Evolutionary conservation across 2,329 filamentous ascomycete species (phyloP).

Genomic region (Pseudogymnoascus sp.): DNA sequence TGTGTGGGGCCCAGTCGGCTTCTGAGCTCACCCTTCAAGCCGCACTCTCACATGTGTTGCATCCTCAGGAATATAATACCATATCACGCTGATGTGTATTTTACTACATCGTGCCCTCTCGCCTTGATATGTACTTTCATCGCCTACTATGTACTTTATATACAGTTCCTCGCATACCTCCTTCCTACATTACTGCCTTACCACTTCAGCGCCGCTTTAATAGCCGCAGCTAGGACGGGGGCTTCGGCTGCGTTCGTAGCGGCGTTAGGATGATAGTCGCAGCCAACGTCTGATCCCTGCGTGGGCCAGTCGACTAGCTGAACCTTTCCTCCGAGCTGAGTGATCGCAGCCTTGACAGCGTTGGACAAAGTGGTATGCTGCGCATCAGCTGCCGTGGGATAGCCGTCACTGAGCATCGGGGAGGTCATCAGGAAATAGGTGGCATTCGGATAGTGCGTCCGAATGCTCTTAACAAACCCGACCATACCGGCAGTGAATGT

Average conservation of each 20-base stretch:
- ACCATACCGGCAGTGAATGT: constrained; percentile 29
- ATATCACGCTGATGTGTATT: background rate
- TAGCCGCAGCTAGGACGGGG: constrained; percentile 28
- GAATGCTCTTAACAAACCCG: constrained; percentile 31
- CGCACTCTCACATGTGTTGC: background rate
- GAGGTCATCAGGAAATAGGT: constrained; percentile 37
- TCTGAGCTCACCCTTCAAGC: background rate
- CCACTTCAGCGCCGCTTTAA: constrained; percentile 19
- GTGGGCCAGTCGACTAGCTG: constrained; percentile 39
- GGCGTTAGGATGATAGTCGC: constrained; percentile 39
- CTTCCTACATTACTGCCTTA: background rate
- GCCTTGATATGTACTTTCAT: background rate
- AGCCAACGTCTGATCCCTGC: constrained; percentile 37
- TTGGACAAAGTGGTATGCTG: constrained; percentile 35
- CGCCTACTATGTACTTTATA: background rate
- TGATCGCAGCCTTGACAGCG: constrained; percentile 33
- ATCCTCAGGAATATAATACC: background rate
- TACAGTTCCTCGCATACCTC: background rate
- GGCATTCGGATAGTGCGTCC: constrained; percentile 33
- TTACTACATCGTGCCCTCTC: background rate
- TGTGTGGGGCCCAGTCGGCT: background rate
- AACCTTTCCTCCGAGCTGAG: constrained; percentile 29
- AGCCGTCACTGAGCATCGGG: constrained; percentile 37
- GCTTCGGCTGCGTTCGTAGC: constrained; percentile 33
- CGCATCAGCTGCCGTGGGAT: constrained; percentile 32